Percentiles rank a stretch among this genome's conserved stretches.
Conservation (phyloP, 148 eudicot species). For the Vaccinium myrtillus region DNA sequence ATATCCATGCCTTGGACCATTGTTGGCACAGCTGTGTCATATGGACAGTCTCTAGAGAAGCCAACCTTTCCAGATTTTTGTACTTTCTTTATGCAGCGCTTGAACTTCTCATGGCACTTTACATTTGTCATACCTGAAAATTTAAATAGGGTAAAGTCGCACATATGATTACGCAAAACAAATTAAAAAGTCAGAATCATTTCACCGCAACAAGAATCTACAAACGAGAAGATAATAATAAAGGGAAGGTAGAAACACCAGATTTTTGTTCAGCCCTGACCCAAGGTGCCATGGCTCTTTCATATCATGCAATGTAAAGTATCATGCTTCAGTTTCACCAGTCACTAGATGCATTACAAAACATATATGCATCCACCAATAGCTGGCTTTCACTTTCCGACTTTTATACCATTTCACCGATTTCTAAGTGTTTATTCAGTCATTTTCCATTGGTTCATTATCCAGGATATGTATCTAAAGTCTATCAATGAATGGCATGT, state of each 20-base stretch:
- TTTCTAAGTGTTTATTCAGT: not conserved
- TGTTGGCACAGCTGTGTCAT: slow-evolving; percentile 74
- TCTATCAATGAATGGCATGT: not conserved
- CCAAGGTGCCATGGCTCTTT: not conserved
- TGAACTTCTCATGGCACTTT: slow-evolving; percentile 94
- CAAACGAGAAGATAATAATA: not conserved
- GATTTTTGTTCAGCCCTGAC: not conserved
- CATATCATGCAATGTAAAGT: too few species aligned
- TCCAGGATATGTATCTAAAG: not conserved
- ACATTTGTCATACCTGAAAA: slow-evolving; percentile 73
- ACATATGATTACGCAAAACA: not conserved
- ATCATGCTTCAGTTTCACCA: not conserved
- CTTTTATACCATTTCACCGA: not conserved
- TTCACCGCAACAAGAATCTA: not conserved
- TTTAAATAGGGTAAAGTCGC: not conserved
- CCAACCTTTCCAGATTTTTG: slow-evolving; percentile 87
- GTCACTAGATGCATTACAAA: not conserved
- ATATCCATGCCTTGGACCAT: slow-evolving; percentile 98
- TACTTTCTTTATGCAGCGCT: slow-evolving; percentile 88
- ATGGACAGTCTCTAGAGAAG: slow-evolving; percentile 71
- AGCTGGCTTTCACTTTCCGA: not conserved
- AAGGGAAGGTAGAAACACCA: not conserved
- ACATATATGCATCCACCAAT: not conserved
- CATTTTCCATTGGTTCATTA: not conserved
- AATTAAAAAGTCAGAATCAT: not conserved